phyloP scores from a whole-genome alignment of 129 eudicot genomes.

The Heracleum sosnowskyi region DNA sequence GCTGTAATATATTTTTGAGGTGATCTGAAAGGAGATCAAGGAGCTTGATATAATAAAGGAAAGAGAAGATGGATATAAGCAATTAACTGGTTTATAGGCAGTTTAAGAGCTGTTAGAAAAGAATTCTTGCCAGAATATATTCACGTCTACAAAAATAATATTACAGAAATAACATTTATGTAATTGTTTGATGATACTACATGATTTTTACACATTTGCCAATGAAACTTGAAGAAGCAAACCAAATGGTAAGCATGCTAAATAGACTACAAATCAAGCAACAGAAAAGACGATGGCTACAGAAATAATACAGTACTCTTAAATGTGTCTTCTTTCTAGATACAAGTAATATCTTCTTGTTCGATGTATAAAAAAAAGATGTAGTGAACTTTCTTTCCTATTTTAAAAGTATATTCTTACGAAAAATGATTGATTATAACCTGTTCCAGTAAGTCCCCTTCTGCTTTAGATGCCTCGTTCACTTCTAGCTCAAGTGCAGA shows the following conservation, averaged over 20 bases:
- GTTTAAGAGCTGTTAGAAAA: too few relatives aligned
- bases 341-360: too few relatives aligned
- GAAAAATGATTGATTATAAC: slow-evolving; percentile 19
- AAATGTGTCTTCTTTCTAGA: not conserved
- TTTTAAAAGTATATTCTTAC: not conserved
- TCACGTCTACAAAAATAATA: too few relatives aligned
- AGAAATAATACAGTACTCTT: not conserved
- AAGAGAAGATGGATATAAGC: not conserved
- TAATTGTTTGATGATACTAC: too few relatives aligned
- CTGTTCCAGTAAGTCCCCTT: slow-evolving; percentile 77
- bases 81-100: too few relatives aligned
- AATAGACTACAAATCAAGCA: too few relatives aligned
- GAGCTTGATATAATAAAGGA: not conserved
- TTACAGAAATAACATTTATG: too few relatives aligned
- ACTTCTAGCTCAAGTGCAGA: slow-evolving; percentile 67
- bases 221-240: too few relatives aligned
- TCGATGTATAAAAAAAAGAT: not conserved
- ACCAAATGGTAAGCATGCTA: too few relatives aligned
- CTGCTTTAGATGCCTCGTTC: slow-evolving; percentile 53
- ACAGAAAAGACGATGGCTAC: too few relatives aligned
- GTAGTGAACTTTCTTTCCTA: not conserved
- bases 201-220: too few relatives aligned
- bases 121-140: too few relatives aligned
- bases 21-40: not conserved
- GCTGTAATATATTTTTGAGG: not conserved